Conservation (phyloP, 306 rosid species). For the Pyrus betulifolia region DNA sequence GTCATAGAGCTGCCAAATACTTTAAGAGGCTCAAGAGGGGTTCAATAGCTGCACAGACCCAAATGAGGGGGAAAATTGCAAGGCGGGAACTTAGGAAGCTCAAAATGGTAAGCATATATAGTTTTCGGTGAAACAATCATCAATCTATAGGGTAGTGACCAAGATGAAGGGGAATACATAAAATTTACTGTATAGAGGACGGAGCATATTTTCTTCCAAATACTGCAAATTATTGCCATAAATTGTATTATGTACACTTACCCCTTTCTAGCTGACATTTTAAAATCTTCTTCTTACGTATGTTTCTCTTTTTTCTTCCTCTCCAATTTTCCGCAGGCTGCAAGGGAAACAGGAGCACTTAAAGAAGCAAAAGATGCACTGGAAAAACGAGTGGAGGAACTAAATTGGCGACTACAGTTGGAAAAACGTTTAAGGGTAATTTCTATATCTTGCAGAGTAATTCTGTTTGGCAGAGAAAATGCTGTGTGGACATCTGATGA, state of each 20-base stretch:
- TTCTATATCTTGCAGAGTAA: slow-evolving; percentile 13
- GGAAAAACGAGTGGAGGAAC: slow-evolving; percentile 79
- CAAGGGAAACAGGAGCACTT: slow-evolving; percentile 89
- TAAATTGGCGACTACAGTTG: slow-evolving; percentile 83
- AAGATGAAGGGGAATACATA: neutral
- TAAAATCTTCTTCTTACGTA: slow-evolving; percentile 3
- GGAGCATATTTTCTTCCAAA: neutral
- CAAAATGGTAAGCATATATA: slow-evolving; percentile 54
- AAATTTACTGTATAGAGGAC: neutral
- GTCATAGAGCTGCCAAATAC: slow-evolving; percentile 63
- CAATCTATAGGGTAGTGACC: neutral
- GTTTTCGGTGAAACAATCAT: neutral
- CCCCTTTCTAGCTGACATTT: neutral
- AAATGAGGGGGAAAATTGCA: slow-evolving; percentile 73
- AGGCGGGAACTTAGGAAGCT: slow-evolving; percentile 85
- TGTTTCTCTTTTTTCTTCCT: slow-evolving; percentile 3
- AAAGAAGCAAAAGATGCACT: slow-evolving; percentile 79
- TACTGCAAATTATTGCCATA: neutral
- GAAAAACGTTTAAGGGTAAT: slow-evolving; percentile 82
- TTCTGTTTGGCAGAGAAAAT: slow-evolving; percentile 9
- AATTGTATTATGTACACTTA: neutral
- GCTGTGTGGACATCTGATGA: slow-evolving; percentile 12
- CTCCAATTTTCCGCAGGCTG: slow-evolving; percentile 47
- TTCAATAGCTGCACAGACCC: slow-evolving; percentile 65
- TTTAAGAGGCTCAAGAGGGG: slow-evolving; percentile 76